Evolutionary conservation across 495 filamentous ascomycete species (phyloP).

Genomic region (Xylaria sp.): DNA sequence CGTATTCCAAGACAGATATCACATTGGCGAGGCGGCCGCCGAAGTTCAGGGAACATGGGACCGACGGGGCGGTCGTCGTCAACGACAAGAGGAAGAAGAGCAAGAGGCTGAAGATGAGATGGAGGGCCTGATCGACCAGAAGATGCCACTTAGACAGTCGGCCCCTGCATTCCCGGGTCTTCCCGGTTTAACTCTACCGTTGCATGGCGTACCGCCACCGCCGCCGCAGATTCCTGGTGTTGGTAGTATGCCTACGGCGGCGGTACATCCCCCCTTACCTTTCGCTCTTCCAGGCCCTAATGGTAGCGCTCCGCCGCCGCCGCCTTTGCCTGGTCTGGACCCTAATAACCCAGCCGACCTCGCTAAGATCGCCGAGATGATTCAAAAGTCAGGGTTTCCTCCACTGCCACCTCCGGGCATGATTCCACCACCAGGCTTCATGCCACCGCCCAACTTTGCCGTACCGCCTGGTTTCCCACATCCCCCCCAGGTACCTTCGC

Average conservation of each 20-base stretch:
- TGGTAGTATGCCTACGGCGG: conserved; percentile 49
- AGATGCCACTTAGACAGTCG: conserved; percentile 68
- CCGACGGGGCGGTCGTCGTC: conserved; percentile 75
- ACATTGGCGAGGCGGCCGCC: conserved; percentile 91
- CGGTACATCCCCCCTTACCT: conserved; percentile 39
- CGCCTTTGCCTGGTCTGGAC: conserved; percentile 58
- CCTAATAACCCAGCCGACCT: conserved; percentile 70
- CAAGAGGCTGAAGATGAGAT: conserved; percentile 91
- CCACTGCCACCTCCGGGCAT: conserved; percentile 55
- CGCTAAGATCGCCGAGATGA: conserved; percentile 69
- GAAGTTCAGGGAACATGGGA: conserved; percentile 94
- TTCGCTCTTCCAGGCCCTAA: conserved; percentile 53
- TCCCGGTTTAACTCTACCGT: conserved; percentile 57
- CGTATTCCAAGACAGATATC: conserved; percentile 86
- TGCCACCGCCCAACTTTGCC: conserved; percentile 60
- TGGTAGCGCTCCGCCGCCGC: conserved; percentile 60
- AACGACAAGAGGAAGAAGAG: conserved; percentile 89
- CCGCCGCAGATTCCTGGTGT: conserved; percentile 53
- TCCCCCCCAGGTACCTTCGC: conserved; percentile 41
- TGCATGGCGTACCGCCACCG: conserved; percentile 40
- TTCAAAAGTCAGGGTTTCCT: conserved; percentile 61
- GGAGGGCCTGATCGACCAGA: conserved; percentile 93
- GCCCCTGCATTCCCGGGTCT: conserved; percentile 51
- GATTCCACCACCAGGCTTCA: conserved; percentile 51
- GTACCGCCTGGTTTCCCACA: conserved; percentile 58